phyloP scores from a whole-genome alignment of 2,329 filamentous ascomycete species.

The Delphinella strobiligena region DNA sequence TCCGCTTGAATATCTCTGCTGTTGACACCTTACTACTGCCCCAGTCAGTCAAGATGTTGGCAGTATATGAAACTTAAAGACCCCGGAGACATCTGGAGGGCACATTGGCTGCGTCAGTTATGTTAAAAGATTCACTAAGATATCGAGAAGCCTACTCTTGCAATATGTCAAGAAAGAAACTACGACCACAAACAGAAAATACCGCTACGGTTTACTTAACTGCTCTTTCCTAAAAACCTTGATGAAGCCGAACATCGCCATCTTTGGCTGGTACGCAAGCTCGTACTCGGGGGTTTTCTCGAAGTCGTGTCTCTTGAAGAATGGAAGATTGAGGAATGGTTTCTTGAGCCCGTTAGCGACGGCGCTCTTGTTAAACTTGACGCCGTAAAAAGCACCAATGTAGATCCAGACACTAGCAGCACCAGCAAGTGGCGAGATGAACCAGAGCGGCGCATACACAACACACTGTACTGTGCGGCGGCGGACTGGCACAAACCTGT shows the following conservation, averaged over 20 bases:
- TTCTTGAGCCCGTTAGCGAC: conserved; percentile 29
- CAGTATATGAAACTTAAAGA: no score
- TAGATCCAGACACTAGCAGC: conserved; percentile 42
- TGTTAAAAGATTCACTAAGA: no score
- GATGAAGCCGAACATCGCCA: conserved; percentile 34
- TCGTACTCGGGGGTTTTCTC: background rate
- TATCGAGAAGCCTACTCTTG: no score
- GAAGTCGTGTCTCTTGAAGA: conserved; percentile 1
- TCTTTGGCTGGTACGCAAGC: background rate
- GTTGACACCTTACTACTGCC: no score
- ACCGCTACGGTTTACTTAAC: conserved; percentile 40
- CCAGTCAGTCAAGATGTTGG: no score
- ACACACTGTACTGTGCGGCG: conserved; percentile 42
- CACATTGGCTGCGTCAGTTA: no score
- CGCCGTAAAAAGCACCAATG: conserved; percentile 49
- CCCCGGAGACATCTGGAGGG: no score
- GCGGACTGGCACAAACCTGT: conserved; percentile 41
- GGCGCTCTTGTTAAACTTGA: conserved; percentile 51
- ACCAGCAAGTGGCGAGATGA: conserved; percentile 41
- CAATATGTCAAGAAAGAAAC: no score
- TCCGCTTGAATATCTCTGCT: no score
- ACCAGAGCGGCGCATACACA: conserved; percentile 42
- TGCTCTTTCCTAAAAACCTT: conserved; percentile 48
- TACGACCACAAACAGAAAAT: no score
- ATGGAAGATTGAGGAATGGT: conserved; percentile 2